Base-by-base conservation (phyloP, 1,139 yeast species). In the Starmera stellimalicola region DNA sequence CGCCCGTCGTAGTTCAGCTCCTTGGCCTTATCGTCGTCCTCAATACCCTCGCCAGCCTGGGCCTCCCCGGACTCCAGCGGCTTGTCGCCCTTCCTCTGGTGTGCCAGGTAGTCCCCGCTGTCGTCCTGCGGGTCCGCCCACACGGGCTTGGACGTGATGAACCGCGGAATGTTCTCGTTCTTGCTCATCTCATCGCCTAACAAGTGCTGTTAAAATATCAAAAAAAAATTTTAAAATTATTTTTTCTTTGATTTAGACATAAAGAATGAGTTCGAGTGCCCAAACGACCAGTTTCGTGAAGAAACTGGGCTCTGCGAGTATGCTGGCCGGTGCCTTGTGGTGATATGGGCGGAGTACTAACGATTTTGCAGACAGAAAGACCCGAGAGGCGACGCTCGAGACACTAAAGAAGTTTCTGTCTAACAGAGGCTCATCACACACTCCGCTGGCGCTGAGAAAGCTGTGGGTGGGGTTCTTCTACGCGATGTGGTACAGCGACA, bases 401-500 rank as follows among this genome's bases (percentile, higher is more conserved):
- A 69, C 88, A 0, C 63, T 87, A 42, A 68, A 68, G 42, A 69
- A 68, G 42, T 83, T 72, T 51, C 61, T 88, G 30, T 54, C 68
- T 11, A 53, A 55, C 30, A 61, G 55, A 14, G 43, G 58, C 30
- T 54, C 53, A 33, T 50, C 54, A 12, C 50, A 72, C 16, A 63
- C 69, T 17, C 59, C 63, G 31, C 41, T 67, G 15, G 95, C 88
- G 41, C 66, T 77, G 46, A 81, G 81, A 46, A 87, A 88, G 55
- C 63, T 91, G 38, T 91, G 97, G 96, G 85, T 83, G 58, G 98
- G 97, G 8, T 66, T 91, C 32, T 91, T 80, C 58, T 91, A 68
- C 55, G 77, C 85, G 19, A 84, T 91, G 95, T 91, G 98, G 98
- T 85, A 81, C 58, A 74, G 94, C 52, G 98, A 91, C 58, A 73